phyloP scores from a whole-genome alignment of 2,329 filamentous ascomycete genomes.

The Fusarium dimerum region DNA sequence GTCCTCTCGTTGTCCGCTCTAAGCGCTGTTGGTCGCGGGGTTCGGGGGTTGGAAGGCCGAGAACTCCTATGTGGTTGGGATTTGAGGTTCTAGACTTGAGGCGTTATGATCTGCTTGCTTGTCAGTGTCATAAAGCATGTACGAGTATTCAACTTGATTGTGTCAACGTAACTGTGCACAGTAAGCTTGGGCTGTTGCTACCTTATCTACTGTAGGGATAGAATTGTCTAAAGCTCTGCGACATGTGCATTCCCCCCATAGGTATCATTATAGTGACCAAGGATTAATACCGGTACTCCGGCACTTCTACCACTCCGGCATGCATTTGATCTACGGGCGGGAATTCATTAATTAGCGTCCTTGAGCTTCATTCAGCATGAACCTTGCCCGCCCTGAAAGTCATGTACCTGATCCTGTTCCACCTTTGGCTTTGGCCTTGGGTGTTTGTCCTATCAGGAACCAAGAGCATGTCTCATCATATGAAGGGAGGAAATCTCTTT shows the following conservation, averaged over 20 bases:
- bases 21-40: not conserved
- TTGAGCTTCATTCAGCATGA: not conserved
- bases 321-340: too few relatives aligned
- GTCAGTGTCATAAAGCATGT: not conserved
- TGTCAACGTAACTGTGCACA: too few relatives aligned
- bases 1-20: not conserved
- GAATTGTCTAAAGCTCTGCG: too few relatives aligned
- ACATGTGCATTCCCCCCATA: too few relatives aligned
- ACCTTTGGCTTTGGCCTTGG: constrained; percentile 26
- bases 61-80: not conserved
- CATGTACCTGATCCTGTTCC: not conserved
- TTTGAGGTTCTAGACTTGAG: not conserved
- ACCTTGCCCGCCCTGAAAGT: not conserved
- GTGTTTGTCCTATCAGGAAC: constrained; percentile 30
- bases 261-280: too few relatives aligned
- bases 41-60: not conserved
- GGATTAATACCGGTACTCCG: too few relatives aligned
- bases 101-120: not conserved
- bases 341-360: too few relatives aligned
- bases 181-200: too few relatives aligned
- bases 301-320: too few relatives aligned
- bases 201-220: too few relatives aligned
- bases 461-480: constrained; percentile 19
- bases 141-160: not conserved
- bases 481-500: constrained; percentile 5